A percentile compares a stretch with the other conserved stretches of the same genome.
Conservation (phyloP, 805 yeast species). For the Teunomyces tritomae region DNA sequence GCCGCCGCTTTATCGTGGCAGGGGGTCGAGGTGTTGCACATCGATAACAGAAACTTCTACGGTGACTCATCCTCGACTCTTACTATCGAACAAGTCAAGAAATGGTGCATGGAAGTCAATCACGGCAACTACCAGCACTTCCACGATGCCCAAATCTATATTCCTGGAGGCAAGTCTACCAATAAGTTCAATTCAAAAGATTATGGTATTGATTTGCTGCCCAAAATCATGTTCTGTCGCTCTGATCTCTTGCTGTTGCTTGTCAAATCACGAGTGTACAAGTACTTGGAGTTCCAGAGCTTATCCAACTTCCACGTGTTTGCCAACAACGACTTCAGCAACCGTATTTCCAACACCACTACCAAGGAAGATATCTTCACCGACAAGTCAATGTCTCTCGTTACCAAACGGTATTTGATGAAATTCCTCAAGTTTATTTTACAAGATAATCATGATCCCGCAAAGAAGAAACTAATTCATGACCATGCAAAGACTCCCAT, state of each 20-base stretch:
- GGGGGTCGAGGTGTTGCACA: conserved; percentile 91
- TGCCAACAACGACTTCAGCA: conserved; percentile 84
- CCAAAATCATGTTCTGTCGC: conserved; percentile 83
- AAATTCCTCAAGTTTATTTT: conserved; percentile 85
- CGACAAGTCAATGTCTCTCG: conserved; percentile 70
- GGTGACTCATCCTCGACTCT: conserved; percentile 88
- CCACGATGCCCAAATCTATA: conserved; percentile 73
- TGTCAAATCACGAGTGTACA: conserved; percentile 81
- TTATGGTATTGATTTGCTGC: conserved; percentile 85
- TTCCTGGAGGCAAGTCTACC: conserved; percentile 57
- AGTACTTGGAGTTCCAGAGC: conserved; percentile 89
- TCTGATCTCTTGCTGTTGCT: conserved; percentile 81
- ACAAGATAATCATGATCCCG: conserved; percentile 55
- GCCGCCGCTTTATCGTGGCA: conserved; percentile 98
- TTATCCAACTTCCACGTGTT: conserved; percentile 88
- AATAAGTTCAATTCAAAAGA: conserved; percentile 59
- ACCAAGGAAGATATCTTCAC: conserved; percentile 93
- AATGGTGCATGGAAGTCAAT: conserved; percentile 79
- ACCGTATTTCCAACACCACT: conserved; percentile 61
- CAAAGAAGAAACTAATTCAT: conserved; percentile 54
- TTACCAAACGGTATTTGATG: conserved; percentile 83
- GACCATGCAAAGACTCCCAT: conserved; percentile 58
- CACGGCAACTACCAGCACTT: conserved; percentile 43
- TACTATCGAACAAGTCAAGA: conserved; percentile 78
- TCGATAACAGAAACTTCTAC: conserved; percentile 80